Base-by-base conservation (phyloP, 768 basidiomycete genomes). In the Collybia sordida region DNA sequence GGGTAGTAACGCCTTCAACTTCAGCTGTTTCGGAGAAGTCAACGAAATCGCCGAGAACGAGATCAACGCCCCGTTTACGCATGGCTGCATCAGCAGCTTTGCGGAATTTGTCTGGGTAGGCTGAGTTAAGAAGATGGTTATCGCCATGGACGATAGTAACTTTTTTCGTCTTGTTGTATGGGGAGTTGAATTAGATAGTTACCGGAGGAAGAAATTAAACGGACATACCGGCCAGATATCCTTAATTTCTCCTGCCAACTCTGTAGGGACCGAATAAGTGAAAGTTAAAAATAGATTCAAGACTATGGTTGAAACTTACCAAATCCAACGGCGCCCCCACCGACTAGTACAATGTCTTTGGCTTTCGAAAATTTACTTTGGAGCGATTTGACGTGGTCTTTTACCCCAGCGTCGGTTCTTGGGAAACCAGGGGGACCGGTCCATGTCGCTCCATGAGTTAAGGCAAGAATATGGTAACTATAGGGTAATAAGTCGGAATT, bases 101-200 rank as follows among this genome's bases (percentile, higher is more conserved):
- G 40, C 88, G 78, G 64, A 79, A 77, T 47, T 77, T 74, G n/a
- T 70, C 61, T 0, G 83, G 76, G 58, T 88, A 88, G 0, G 73
- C 61, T 3, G 70, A 61, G 54, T 85, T 85, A 47, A 88, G 69
- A 24, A 87, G 77, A 17, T 73, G 62, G 2, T 57, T 49, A 22
- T 75, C 70, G 24, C 74, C 72, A 9, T 89, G 87, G 7, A 89
- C 78, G 42, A 89, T 73, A n/a, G 84, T 85, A 14, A 88, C 72
- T 49, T 68, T 63, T 52, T 79, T 83, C 18, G 64, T 58, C 75
- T 77, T 45, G 27, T 15, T 41, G 23, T 18, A 65, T 59, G 54
- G 25, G 22, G 6, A 21, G 3, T 12, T 12, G 4, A 43, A 48
- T 75, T 12, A 2, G 41, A 48, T 75, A 55, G 14, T 24, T n/a